Base-by-base conservation (phyloP, 768 basidiomycete genomes). In the Termitomyces titanicus region DNA sequence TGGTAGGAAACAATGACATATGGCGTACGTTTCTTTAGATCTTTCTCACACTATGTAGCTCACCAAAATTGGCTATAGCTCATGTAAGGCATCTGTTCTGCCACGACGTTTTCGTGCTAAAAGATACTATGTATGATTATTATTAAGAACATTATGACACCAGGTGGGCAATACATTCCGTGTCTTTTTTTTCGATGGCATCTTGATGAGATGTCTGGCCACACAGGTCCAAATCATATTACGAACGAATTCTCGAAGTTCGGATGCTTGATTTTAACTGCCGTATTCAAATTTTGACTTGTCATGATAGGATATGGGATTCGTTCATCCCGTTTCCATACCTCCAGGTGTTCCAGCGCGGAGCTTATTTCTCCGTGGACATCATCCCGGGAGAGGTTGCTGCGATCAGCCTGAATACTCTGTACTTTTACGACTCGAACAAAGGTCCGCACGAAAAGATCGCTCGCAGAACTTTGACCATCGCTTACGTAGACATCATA, bases 361-460 rank as follows among this genome's bases (percentile, higher is more conserved):
- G 94, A n/a, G 91, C 86, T 18, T 95, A 95, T 71, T 95, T 78
- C 63, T 78, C 88, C 3, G 75, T 80, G 35, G 92, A 94, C 63
- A 87, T 95, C 39, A 82, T 95, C 29, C 87, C 89, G 0, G 78
- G 85, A 58, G 64, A 82, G 53, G 62, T 94, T 37, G 91, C 89
- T 11, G 89, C 86, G 47, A 85, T 97, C 64, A 88, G 87, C 61
- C 74, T 95, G 49, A 97, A 94, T 69, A 94, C 93, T 0, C 81
- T 95, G 73, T 95, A 91, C 72, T 94, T 91, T 73, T 95, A 89
- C 68, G 89, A 92, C 67, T 85, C 88, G 13, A 94, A 94, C 70
- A 89, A 90, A 74, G 87, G 91, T 88, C 51, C 55, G 75, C 60
- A 33, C 37, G 51, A 40, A 43, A 17, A 38, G 55, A 39, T 18